Conservation (phyloP, 768 basidiomycete genomes). For the Solioccasus polychromus region DNA sequence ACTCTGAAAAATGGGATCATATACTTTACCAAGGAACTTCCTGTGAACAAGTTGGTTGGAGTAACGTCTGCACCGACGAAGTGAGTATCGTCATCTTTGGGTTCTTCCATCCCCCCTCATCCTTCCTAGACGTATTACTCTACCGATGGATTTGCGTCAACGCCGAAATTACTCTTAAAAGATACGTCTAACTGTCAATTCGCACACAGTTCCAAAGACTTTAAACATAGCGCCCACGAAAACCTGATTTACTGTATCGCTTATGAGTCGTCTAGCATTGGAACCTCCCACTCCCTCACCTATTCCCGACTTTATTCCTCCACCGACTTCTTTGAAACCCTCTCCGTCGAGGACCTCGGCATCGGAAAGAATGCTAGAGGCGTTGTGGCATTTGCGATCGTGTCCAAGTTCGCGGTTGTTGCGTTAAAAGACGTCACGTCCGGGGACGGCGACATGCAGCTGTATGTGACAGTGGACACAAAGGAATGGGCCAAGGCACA, state of each 20-base stretch:
- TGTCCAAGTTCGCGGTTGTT: slow-evolving; percentile 89
- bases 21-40: slow-evolving; percentile 76
- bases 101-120: slow-evolving; percentile 6
- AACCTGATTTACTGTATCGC: slow-evolving; percentile 90
- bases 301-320: slow-evolving; percentile 78
- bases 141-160: slow-evolving; percentile 70
- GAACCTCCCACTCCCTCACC: slow-evolving; percentile 41
- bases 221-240: slow-evolving; percentile 70
- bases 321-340: slow-evolving; percentile 75
- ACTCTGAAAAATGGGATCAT: slow-evolving; percentile 75
- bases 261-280: slow-evolving; percentile 58
- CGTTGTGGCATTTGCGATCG: slow-evolving; percentile 90
- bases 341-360: slow-evolving; percentile 78
- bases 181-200: slow-evolving; percentile 84
- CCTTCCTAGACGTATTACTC: slow-evolving; percentile 80
- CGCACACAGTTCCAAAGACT: slow-evolving; percentile 81
- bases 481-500: slow-evolving; percentile 82
- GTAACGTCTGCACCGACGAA: slow-evolving; percentile 65
- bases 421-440: slow-evolving; percentile 71
- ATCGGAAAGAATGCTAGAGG: slow-evolving; percentile 83
- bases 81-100: slow-evolving; percentile 32
- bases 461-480: slow-evolving; percentile 86
- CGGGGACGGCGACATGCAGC: slow-evolving; percentile 66
- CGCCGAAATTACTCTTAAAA: slow-evolving; percentile 54
- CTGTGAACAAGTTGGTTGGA: slow-evolving; percentile 59